Conservation (phyloP, 2,329 filamentous ascomycete genomes). For the Penicillium thymicola region DNA sequence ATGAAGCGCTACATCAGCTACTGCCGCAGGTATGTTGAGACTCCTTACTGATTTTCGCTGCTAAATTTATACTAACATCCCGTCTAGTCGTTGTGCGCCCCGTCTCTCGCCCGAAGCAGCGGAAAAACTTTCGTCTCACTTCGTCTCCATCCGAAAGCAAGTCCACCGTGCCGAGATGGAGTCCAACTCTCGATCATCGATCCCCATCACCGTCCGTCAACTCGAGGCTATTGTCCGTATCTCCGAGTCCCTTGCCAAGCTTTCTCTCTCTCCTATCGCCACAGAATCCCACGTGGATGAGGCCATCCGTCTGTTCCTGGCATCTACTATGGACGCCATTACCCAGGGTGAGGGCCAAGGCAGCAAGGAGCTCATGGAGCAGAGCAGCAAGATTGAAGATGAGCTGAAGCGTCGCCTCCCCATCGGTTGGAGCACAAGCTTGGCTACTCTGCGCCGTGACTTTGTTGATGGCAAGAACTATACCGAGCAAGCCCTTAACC, state of each 20-base stretch:
- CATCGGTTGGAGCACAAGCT: slow-evolving; percentile 91
- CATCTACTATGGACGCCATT: slow-evolving; percentile 96
- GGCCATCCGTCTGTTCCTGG: slow-evolving; percentile 93
- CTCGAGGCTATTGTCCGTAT: slow-evolving; percentile 97
- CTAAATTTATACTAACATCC: slow-evolving; percentile 13
- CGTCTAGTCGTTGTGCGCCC: slow-evolving; percentile 76
- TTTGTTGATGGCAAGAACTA: slow-evolving; percentile 91
- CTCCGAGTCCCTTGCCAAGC: slow-evolving; percentile 89
- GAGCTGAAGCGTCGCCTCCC: slow-evolving; percentile 84
- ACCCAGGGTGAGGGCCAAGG: slow-evolving; percentile 82
- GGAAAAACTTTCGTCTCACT: slow-evolving; percentile 94
- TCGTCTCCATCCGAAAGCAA: slow-evolving; percentile 91
- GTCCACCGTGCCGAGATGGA: slow-evolving; percentile 89
- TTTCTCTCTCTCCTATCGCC: slow-evolving; percentile 79
- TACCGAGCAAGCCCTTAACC: slow-evolving; percentile 78
- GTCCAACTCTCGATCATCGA: slow-evolving; percentile 84
- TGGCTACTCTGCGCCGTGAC: slow-evolving; percentile 80
- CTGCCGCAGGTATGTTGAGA: slow-evolving; percentile 74
- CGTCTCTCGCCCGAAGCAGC: slow-evolving; percentile 85
- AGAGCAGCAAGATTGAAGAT: slow-evolving; percentile 80
- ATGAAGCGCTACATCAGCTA: slow-evolving; percentile 98
- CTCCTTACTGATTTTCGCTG: neutral
- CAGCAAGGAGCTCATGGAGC: slow-evolving; percentile 85
- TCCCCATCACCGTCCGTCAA: slow-evolving; percentile 96
- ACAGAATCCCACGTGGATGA: slow-evolving; percentile 93